Evolutionary conservation across 179 eudicot species (phyloP), one percentile per base, ranked within the genome.

Genomic region (Patellifolia procumbens): DNA sequence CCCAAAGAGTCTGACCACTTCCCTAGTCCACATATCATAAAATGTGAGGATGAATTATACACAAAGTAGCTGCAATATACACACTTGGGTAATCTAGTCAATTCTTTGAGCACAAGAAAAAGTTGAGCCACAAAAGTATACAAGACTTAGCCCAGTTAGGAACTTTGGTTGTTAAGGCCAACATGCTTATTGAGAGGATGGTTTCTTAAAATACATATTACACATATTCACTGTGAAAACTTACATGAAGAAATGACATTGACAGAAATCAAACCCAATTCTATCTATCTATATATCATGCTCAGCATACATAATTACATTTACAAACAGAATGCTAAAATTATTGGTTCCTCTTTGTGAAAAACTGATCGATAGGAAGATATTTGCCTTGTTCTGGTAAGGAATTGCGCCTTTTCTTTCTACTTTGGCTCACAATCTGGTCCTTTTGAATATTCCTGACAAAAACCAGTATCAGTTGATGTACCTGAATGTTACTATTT

Each of bases 291-390:
- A 46, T 48, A 68, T 8, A 48, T 48, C 12, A 48, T 45, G 56
- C 58, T 68, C 60, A 15, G 70, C 24, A 73, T 68, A 67, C 39
- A 72, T n/a, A 7, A 17, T 59, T 49, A 48, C 58, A 81, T 32
- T 31, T 34, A 76, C 66, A 53, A 12, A 58, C 56, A 65, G 32
- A 45, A 55, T 8, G 43, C 48, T 83, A 86, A 53, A n/a, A n/a
- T 59, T 86, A 81, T 43, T 73, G 77, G 42, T 73, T 80, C 32
- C 70, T 86, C 69, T 88, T 92, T 15, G 75, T 74, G 73, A 92
- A 92, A 75, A 89, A 92, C 45, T 35, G 68, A 78, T 92, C 96
- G 22, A 93, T 93, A 49, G 88, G 85, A 67, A 84, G 64, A 78
- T 86, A 87, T 83, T 87, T 93, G 79, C 89, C 84, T 73, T 61